Percentiles rank a stretch among this genome's conserved stretches.
Conservation (phyloP, 805 yeast species). For the Naumovozyma dairenensis region DNA sequence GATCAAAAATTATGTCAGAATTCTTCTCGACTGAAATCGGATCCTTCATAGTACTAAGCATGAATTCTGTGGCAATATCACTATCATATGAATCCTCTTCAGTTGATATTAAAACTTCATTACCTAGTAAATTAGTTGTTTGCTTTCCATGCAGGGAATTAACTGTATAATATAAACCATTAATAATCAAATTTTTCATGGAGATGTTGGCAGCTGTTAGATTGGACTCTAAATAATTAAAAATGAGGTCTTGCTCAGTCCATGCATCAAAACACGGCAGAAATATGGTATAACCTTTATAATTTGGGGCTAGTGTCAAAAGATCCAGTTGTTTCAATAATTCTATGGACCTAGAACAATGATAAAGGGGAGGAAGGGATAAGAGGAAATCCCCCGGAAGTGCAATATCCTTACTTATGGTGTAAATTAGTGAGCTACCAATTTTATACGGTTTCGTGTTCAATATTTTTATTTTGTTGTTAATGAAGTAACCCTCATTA, state of each 20-base stretch:
- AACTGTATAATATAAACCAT: conserved; percentile 54
- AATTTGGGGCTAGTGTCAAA: conserved; percentile 42
- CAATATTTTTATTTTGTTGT: conserved; percentile 44
- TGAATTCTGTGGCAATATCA: conserved; percentile 5
- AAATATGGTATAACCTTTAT: conserved; percentile 61
- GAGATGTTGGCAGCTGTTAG: conserved; percentile 40
- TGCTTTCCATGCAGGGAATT: conserved; percentile 6
- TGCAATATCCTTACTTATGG: conserved; percentile 48
- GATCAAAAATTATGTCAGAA: conserved; percentile 63
- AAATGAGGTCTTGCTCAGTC: conserved; percentile 50
- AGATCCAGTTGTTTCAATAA: conserved; percentile 46
- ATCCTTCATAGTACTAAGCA: conserved; percentile 15
- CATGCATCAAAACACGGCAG: conserved; percentile 73
- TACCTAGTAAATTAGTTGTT: conserved; percentile 26
- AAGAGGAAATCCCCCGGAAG: conserved; percentile 57
- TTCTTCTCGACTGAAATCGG: conserved; percentile 26
- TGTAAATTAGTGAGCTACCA: conserved; percentile 59
- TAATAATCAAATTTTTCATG: conserved; percentile 49
- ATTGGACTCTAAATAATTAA: conserved; percentile 48
- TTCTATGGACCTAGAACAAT: conserved; percentile 56
- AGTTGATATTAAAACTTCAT: conserved; percentile 1
- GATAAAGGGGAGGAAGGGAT: conserved; percentile 52
- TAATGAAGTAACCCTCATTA: conserved; percentile 32
- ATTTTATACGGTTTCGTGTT: conserved; percentile 36
- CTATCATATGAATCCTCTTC: conserved; percentile 5